Evolutionary conservation across 345 rosid species (phyloP).

Genomic region (Stellera chamaejasme): DNA sequence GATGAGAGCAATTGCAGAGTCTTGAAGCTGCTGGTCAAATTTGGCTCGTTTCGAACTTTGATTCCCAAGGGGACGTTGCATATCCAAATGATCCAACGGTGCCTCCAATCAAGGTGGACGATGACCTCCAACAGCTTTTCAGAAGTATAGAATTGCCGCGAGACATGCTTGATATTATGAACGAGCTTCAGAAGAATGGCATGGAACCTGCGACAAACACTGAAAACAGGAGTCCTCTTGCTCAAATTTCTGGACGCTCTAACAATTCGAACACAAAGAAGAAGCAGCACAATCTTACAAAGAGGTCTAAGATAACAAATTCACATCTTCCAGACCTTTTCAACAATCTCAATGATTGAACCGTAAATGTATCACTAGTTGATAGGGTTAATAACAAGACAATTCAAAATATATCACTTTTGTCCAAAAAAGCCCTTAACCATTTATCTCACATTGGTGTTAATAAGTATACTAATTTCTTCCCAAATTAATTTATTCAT

Average conservation of each 20-base stretch:
- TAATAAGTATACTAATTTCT: too few species aligned
- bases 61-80: conserved; percentile 69
- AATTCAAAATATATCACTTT: too few species aligned
- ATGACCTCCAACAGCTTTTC: conserved; percentile 54
- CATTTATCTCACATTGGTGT: too few species aligned
- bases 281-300: conserved; percentile 70
- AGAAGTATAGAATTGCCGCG: conserved; percentile 53
- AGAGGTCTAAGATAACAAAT: conserved; percentile 81
- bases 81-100: conserved; percentile 74
- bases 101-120: conserved; percentile 45
- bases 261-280: conserved; percentile 52
- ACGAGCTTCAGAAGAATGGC: conserved; percentile 61
- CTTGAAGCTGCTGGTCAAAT: conserved; percentile 52
- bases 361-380: too few species aligned
- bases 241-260: conserved; percentile 46
- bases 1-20: conserved; percentile 26
- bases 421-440: too few species aligned
- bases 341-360: conserved; percentile 19
- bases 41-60: conserved; percentile 64
- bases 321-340: conserved; percentile 77
- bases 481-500: too few species aligned
- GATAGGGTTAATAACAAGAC: too few species aligned
- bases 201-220: conserved; percentile 82
- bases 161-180: conserved; percentile 75
- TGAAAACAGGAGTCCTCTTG: conserved; percentile 67